Conservation (phyloP, 2,329 filamentous ascomycete genomes). For the Zasmidium citrigriseum region DNA sequence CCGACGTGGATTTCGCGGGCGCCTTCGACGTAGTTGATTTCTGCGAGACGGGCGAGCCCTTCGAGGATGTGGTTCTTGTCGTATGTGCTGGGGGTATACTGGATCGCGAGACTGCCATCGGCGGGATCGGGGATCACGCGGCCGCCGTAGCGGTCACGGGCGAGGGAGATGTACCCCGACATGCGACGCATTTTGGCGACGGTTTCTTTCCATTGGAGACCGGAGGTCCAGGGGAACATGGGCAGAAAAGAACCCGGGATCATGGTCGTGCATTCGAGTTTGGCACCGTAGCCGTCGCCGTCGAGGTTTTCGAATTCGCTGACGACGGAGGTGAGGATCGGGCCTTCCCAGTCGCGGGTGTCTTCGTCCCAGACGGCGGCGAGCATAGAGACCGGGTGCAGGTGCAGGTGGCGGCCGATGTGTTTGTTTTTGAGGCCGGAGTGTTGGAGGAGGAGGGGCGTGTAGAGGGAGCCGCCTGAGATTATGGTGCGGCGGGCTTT, state of each 20-base stretch:
- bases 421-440: conserved; percentile 81
- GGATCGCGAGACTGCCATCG: conserved; percentile 61
- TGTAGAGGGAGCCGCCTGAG: conserved; percentile 74
- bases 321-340: conserved; percentile 77
- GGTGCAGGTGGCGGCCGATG: conserved; percentile 76
- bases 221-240: conserved; percentile 66
- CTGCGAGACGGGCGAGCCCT: conserved; percentile 69
- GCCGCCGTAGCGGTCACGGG: conserved; percentile 74
- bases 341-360: conserved; percentile 64
- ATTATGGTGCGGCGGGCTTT: conserved; percentile 79
- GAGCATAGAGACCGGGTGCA: conserved; percentile 69
- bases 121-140: conserved; percentile 71
- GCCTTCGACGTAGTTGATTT: conserved; percentile 75
- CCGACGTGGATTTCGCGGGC: conserved; percentile 76
- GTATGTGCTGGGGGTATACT: conserved; percentile 70
- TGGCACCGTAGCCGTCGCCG: conserved; percentile 75
- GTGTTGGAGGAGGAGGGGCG: conserved; percentile 72
- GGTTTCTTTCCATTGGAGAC: conserved; percentile 71
- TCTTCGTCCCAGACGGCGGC: conserved; percentile 69
- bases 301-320: conserved; percentile 80
- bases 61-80: conserved; percentile 73
- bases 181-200: conserved; percentile 68
- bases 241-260: conserved; percentile 67
- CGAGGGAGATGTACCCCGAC: conserved; percentile 71
- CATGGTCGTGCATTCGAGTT: conserved; percentile 78